Conservation (phyloP, 352 stramenopile genomes). For the Phytopythium chamaehyphon region DNA sequence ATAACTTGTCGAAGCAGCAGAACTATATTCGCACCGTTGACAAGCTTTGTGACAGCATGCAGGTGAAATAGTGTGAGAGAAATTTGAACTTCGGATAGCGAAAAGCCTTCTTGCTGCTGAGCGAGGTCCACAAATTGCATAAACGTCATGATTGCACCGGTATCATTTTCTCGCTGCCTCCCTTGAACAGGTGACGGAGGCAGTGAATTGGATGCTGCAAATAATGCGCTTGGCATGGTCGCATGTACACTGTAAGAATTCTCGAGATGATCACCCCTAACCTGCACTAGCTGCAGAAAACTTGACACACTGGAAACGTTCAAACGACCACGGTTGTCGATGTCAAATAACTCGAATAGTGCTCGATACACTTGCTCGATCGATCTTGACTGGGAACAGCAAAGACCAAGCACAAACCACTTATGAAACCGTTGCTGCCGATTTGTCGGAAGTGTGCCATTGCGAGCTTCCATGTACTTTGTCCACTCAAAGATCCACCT, state of each 20-base stretch:
- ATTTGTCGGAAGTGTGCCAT: too few relatives aligned
- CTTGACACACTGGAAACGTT: slow-evolving; percentile 12
- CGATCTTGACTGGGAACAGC: slow-evolving; percentile 20
- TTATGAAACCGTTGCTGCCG: slow-evolving; percentile 4
- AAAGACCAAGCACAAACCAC: slow-evolving; percentile 25
- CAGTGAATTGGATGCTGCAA: slow-evolving; percentile 6
- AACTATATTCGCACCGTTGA: not conserved
- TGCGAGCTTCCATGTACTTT: not conserved
- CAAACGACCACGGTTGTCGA: slow-evolving; percentile 21
- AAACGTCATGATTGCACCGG: slow-evolving; percentile 10
- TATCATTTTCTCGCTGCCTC: not conserved
- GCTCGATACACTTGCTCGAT: slow-evolving; percentile 28
- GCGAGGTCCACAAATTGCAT: slow-evolving; percentile 20
- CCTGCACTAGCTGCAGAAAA: slow-evolving; percentile 15
- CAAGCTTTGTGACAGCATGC: not conserved
- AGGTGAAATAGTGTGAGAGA: slow-evolving; percentile 19
- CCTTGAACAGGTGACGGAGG: slow-evolving; percentile 6
- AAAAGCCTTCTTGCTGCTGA: slow-evolving; percentile 11
- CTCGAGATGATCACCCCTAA: not conserved
- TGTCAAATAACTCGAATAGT: slow-evolving; percentile 42
- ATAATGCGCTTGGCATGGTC: slow-evolving; percentile 13
- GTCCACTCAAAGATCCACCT: not conserved
- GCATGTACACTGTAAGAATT: slow-evolving; percentile 6
- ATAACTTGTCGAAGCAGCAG: not conserved
- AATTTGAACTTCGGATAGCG: slow-evolving; percentile 14